phyloP scores from a whole-genome alignment of 257 asterid species.

The Salvia miltiorrhiza region DNA sequence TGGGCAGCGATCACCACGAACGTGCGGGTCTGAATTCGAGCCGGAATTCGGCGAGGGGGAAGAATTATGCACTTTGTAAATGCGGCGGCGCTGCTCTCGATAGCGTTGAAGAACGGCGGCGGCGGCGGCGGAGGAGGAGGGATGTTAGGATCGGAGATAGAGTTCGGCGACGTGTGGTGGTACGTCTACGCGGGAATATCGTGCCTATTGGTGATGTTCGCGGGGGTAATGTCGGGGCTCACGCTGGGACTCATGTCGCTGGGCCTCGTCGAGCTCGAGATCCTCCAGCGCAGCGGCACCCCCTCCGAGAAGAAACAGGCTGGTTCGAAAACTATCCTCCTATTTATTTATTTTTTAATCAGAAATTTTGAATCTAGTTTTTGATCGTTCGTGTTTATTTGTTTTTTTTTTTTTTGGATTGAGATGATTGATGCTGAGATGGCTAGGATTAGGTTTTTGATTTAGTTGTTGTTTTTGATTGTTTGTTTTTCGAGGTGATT shows the following conservation, averaged over 20 bases:
- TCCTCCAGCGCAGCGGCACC: constrained; percentile 89
- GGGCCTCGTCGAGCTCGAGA: constrained; percentile 93
- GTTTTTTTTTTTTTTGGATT: not conserved
- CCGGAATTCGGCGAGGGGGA: not conserved
- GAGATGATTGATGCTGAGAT: constrained; percentile 10
- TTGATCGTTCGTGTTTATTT: not conserved
- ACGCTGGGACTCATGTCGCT: constrained; percentile 91
- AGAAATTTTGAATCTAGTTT: not conserved
- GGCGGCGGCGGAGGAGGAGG: constrained; percentile 11
- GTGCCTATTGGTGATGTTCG: constrained; percentile 71
- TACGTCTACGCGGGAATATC: constrained; percentile 76
- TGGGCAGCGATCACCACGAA: not conserved
- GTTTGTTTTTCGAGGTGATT: not conserved
- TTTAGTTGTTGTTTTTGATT: not conserved
- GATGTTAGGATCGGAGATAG: constrained; percentile 60
- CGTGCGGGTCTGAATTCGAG: not conserved
- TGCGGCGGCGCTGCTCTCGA: constrained; percentile 49
- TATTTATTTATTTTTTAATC: too few relatives aligned
- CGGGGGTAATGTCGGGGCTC: constrained; percentile 92
- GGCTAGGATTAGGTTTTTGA: constrained; percentile 8
- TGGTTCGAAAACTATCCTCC: constrained; percentile 24
- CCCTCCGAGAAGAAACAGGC: constrained; percentile 81
- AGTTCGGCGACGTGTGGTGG: constrained; percentile 76
- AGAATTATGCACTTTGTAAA: constrained; percentile 51
- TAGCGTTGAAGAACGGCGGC: constrained; percentile 32